These are phyloP conservation scores for Juglanconis oblonga DNA, from an alignment of 2,329 filamentous ascomycete species.

Conservation along the genomic window DNA sequence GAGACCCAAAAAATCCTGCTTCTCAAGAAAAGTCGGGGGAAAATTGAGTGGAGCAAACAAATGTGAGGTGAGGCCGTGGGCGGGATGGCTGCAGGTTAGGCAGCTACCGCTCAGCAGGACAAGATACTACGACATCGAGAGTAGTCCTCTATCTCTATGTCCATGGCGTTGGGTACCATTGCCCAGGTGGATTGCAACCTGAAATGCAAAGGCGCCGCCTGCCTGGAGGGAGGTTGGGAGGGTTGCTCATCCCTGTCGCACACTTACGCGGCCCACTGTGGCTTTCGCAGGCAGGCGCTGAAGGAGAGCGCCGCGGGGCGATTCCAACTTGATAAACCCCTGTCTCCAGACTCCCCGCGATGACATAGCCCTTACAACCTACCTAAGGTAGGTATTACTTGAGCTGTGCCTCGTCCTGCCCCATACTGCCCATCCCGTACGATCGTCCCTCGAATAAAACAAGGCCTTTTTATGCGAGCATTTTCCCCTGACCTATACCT, in stretches of 20 bases:
- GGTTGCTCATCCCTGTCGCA: not conserved
- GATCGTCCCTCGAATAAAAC: not conserved
- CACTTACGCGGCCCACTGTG: not conserved
- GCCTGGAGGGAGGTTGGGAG: not conserved
- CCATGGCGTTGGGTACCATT: too few species aligned
- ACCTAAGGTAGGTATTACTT: too few species aligned
- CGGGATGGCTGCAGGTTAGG: too few species aligned
- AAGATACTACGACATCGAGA: too few species aligned
- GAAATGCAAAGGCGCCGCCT: not conserved
- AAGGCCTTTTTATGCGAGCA: not conserved
- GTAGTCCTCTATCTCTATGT: too few species aligned
- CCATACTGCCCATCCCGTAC: not conserved
- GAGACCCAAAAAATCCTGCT: too few species aligned
- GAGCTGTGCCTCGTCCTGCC: not conserved
- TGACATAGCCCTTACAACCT: not conserved
- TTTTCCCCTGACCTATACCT: not conserved
- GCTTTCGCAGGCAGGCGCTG: slow-evolving; percentile 1
- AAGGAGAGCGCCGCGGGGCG: not conserved
- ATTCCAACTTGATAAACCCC: not conserved
- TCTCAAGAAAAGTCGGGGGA: too few species aligned
- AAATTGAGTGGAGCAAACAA: too few species aligned
- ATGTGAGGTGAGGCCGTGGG: too few species aligned
- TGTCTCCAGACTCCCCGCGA: not conserved
- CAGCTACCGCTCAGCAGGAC: too few species aligned
- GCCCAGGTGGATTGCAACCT: too few species aligned